Evolutionary conservation across 768 basidiomycete genomes (phyloP), one percentile per base, ranked within the genome.

Genomic region (Lentinula sp.): DNA sequence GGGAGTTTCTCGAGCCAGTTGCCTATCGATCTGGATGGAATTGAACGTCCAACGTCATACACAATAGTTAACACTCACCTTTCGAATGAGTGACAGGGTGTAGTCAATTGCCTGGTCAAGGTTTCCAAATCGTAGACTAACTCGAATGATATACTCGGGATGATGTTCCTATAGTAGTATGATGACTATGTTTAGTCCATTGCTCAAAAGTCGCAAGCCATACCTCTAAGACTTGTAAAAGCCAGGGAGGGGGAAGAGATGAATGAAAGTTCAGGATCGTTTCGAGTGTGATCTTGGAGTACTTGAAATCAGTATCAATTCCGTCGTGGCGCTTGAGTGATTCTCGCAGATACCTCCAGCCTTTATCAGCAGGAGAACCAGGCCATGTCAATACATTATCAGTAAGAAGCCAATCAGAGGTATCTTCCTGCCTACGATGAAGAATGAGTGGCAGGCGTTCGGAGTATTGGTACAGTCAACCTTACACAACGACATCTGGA

Each of bases 291-390:
- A 84, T 82, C 67, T 92, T 91, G 52, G 82, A 82, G 70, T 97
- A 96, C 61, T 80, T 80, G 73, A 81, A 87, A 69, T 93, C 86
- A 13, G 84, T 91, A 56, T 84, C 81, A 18, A 76, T 67, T 10
- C 77, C 78, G 69, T 99, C 96, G 66, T 97, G 84, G 52, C 87
- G 84, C 60, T 87, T 84, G 63, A 98, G 77, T 18, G 87, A 82
- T 65, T 86, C 80, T 64, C 93, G 89, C 49, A 99, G 81, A 71
- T 94, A 94, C 68, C 89, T 82, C 91, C 95, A 95, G 4, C 87
- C 93, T 63, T 90, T 83, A 64, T 91, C 88, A 39, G 86, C 81
- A 16, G 86, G 77, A 5, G 89, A 82, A 4, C 95, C 95, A 18
- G 89, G 82, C 88, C 96, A 96, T 0, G 89, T 88, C 2, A 86